Evolutionary conservation across 2,329 filamentous ascomycete genomes (phyloP), one percentile per base, ranked within the genome.

Genomic region (Fusarium lateritium): DNA sequence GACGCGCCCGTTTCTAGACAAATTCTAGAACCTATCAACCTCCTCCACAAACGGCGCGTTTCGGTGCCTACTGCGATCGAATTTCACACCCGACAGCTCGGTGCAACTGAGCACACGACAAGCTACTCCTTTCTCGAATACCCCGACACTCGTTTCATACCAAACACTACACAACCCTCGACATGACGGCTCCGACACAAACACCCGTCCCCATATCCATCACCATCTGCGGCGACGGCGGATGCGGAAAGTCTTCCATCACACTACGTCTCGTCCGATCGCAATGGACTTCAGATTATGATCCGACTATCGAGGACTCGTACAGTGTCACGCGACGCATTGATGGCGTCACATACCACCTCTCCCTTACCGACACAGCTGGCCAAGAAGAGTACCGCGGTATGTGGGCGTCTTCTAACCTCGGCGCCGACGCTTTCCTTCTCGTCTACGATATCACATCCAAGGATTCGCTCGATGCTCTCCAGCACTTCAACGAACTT

Each of bases 331-430:
- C 92, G 50, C 91, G 93, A 71, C 88, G 86, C 73, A 89, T 96
- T 78, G 92, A 95, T 74, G 93, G 93, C 75, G 86, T 95, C 54
- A 89, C 88, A 51, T 95, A 94, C 84, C 91, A 93, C 79, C 89
- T 96, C 36, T 85, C 87, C 49, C 86, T 96, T 50, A 95, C 92
- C 62, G 93, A 96, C 83, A 95, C 93, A 2, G 93, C 93, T 26
- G 93, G 93, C n/a, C 93, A 96, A 79, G 93, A 96, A 81, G 93
- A 96, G 81, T 96, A 96, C 82, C 91, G 93, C 71, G 91, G 92
- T 73, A 92, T 96, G 84, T 96, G 93, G 93, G 92, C 92, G 2
- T 86, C 89, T 34, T 90, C 90, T 24, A 95, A 94, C 78, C 87
- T 95, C 17, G 86, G 88, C 76, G 91, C 91, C 65, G 93, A 96